Base-by-base conservation (phyloP, 2,329 filamentous ascomycete genomes). In the Leptographium flavum region DNA sequence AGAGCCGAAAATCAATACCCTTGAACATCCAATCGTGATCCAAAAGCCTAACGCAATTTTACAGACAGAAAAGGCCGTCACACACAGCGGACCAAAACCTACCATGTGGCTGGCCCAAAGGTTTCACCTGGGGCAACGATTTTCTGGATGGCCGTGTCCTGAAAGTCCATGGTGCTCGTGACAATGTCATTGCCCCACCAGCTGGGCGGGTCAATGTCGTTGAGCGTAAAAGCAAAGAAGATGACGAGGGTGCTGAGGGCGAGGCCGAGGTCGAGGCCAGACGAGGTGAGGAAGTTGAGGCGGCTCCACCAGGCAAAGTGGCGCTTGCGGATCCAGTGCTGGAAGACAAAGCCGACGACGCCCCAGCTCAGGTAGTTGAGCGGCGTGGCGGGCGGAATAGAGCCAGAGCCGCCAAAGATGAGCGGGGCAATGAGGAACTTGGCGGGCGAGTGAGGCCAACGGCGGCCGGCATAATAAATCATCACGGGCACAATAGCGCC, bases 321-420 rank as follows among this genome's bases (percentile, higher is more conserved):
- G 14, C 70, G 68, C 55, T 73, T 73, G 59, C 78, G 76, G 56
- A 87, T 73, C 55, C 66, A 70, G 58, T 75, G 76, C 58, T 87
- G 81, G 66, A 86, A 87, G 28, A 82, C 50, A 53, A 75, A 77
- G 27, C 82, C 83, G 3, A 86, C 77, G 46, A 81, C 63, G 17
- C 77, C 79, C 81, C 82, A 87, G n/a, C 73, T 71, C 30, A 83
- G 71, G 57, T 84, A 87, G 61, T 83, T 85, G 47, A 86, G 71
- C 0, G 81, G 81, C 0, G 81, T 83, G 3, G 83, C 82, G 0
- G 76, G 76, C 3, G 76, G 76, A 52, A 81, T 78, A 30, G 63
- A 51, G 1, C 68, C 70, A 7, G 72, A 68, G 21, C 75, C 74
- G 47, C 76, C 77, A 55, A 80, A 78, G 52, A 81, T 75, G 48